Conservation (phyloP, 345 rosid genomes). For the Melastoma malabathricum region DNA sequence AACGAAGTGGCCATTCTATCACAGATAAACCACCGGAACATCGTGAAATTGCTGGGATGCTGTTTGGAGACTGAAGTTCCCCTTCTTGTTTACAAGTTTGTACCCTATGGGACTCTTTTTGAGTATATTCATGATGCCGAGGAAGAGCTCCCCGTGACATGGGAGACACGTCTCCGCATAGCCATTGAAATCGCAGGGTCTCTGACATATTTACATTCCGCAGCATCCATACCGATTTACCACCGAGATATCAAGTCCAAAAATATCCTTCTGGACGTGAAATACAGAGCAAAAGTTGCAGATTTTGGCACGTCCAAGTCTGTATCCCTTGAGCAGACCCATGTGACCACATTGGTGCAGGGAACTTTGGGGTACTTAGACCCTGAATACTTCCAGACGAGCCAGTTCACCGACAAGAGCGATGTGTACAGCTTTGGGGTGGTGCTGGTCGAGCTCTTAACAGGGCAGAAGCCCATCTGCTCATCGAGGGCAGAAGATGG, state of each 20-base stretch:
- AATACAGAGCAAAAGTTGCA: conserved; percentile 5
- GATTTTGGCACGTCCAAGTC: conserved; percentile 7
- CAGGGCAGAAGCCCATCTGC: conserved; percentile 2
- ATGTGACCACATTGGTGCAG: conserved; percentile 3
- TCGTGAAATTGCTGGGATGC: conserved; percentile 7
- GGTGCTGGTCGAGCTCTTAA: conserved; percentile 7
- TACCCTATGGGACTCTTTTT: conserved; percentile 7
- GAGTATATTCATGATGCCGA: conserved; percentile 2
- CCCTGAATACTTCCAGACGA: conserved; percentile 3
- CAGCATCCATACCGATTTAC: conserved; percentile 6
- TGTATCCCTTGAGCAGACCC: background rate
- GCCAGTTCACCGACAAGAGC: conserved; percentile 6
- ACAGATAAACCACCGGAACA: background rate
- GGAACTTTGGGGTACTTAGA: conserved; percentile 8
- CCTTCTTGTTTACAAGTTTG: conserved; percentile 4
- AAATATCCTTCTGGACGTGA: conserved; percentile 7
- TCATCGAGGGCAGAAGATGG: background rate
- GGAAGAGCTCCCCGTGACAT: conserved; percentile 1
- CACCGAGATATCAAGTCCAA: conserved; percentile 6
- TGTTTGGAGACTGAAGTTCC: conserved; percentile 7
- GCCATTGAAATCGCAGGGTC: conserved; percentile 4
- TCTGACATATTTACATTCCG: conserved; percentile 4
- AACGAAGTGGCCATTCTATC: conserved; percentile 6
- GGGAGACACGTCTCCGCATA: conserved; percentile 10
- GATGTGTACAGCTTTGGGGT: conserved; percentile 7